Base-by-base conservation (phyloP, 2,329 filamentous ascomycete species). In the Blastomyces percursus region DNA sequence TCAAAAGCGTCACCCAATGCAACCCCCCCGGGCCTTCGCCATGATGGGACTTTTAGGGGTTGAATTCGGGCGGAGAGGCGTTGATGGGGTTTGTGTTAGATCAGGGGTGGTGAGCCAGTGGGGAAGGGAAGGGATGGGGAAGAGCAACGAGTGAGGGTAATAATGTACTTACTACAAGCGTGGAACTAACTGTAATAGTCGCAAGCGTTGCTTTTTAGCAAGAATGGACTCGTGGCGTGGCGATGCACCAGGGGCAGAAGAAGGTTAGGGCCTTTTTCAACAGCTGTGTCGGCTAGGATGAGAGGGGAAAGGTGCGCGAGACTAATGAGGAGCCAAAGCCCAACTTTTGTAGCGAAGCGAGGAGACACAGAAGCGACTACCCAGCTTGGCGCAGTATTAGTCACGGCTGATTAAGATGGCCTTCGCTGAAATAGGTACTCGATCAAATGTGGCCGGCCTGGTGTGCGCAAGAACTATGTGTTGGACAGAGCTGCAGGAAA, bases 131-230 rank as follows among this genome's bases (percentile, higher is more conserved):
- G 9, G 24, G 6, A 14, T 12, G 21, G 48, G 48, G n/a, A 24
- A 21, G 19, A 8, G 48, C n/a, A 3, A 7, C 46, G 48, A 12
- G 12, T 27, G 12, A 21, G 27, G 12, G 14, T 3, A 52, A 11
- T 16, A 3, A 54, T 16, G 19, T 35, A 35, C 40, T 42, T 42
- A 42, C 40, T 4, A 19, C 27, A 54, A 32, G 51, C 51, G 51
- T 54, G 51, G 51, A 54, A 54, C 51, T 35, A 54, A 54, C 51
- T n/a, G 51, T 35, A 54, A 54, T n/a, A 54, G 51, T 54, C 51
- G 24, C 51, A 54, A 35, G 51, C 51, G 51, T 35, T 35, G 7
- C 24, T 50, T 32, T 35, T 30, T 35, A 27, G 14, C 7, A 2
- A 11, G n/a, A 27, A 11, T 9, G 30, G 9, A 21, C 52, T 40